phyloP scores from a whole-genome alignment of 139 green algal species.

The Mesotaenium endlicherianum region DNA sequence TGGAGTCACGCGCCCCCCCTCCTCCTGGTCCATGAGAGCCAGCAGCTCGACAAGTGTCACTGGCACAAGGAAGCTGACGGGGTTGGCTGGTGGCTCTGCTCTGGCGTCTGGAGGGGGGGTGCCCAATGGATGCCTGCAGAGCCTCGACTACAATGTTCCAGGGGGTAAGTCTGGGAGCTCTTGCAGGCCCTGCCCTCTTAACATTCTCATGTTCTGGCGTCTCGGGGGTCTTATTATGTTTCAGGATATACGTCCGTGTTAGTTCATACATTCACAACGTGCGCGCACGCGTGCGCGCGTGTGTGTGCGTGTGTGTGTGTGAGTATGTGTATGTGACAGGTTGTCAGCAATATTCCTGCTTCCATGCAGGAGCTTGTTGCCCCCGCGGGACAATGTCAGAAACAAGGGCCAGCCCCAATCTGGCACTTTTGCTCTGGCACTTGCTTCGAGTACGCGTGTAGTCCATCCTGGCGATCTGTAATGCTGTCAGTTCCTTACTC shows the following conservation, averaged over 20 bases:
- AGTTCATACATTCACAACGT: not conserved
- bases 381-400: too few species aligned
- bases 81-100: not conserved
- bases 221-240: not conserved
- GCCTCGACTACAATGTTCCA: constrained; percentile 35
- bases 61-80: not conserved
- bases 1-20: not conserved
- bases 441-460: too few species aligned
- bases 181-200: constrained; percentile 3
- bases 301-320: not conserved
- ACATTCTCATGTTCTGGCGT: not conserved
- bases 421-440: too few species aligned
- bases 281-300: not conserved
- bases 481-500: too few species aligned
- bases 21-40: not conserved
- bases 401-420: too few species aligned
- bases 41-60: not conserved
- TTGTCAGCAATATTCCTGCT: too few species aligned
- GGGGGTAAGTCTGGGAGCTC: constrained; percentile 20
- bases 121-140: too few species aligned
- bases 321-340: not conserved
- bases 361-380: too few species aligned
- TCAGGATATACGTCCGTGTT: not conserved
- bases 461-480: too few species aligned
- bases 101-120: not conserved